A percentile compares a stretch with the other conserved stretches of the same genome.
Conservation (phyloP, 768 basidiomycete genomes). For the Flagelloscypha sp. region DNA sequence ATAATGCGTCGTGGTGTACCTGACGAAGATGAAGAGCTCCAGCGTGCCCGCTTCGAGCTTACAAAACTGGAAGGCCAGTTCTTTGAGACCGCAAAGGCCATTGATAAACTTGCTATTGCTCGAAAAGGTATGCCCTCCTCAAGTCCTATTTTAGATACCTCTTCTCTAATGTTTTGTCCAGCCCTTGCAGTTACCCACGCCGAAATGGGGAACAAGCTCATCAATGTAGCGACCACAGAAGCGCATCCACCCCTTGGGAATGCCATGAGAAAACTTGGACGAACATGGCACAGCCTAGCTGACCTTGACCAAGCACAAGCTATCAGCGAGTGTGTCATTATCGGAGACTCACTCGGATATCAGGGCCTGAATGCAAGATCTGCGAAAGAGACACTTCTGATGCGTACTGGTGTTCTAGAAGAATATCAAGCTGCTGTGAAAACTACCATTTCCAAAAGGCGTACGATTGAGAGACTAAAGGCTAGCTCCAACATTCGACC, state of each 20-base stretch:
- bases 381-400: conserved; percentile 88
- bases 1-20: conserved; percentile 74
- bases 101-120: conserved; percentile 76
- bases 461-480: conserved; percentile 84
- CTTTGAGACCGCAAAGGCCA: conserved; percentile 84
- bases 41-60: conserved; percentile 82
- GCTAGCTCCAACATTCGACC: conserved; percentile 79
- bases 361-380: conserved; percentile 96
- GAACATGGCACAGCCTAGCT: conserved; percentile 79
- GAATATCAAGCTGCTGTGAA: conserved; percentile 94
- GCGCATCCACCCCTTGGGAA: conserved; percentile 76
- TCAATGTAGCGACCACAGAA: conserved; percentile 86
- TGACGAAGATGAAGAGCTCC: conserved; percentile 92
- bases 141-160: background rate
- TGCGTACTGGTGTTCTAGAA: conserved; percentile 85
- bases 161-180: conserved; percentile 21
- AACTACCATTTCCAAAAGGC: conserved; percentile 83
- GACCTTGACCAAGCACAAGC: conserved; percentile 88
- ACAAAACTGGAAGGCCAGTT: conserved; percentile 90
- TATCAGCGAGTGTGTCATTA: conserved; percentile 88
- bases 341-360: conserved; percentile 95
- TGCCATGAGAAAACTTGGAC: conserved; percentile 78
- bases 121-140: conserved; percentile 54
- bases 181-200: conserved; percentile 71
- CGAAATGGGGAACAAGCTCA: conserved; percentile 90